phyloP scores from a whole-genome alignment of 257 asterid genomes.

The Paraleonurus japonicus region DNA sequence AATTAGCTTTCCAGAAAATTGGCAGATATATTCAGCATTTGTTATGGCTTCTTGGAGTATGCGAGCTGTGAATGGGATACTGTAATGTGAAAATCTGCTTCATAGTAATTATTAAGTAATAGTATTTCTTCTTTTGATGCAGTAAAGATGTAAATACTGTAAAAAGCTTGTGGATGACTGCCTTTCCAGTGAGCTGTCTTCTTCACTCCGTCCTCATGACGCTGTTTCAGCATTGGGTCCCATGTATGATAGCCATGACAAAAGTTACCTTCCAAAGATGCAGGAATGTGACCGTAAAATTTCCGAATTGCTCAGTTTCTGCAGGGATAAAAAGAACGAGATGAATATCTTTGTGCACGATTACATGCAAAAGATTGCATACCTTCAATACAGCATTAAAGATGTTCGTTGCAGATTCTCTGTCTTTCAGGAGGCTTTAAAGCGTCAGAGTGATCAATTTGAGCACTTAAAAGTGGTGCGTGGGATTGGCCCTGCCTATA shows the following conservation, averaged over 20 bases:
- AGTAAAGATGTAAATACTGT: constrained; percentile 93
- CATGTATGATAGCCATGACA: constrained; percentile 88
- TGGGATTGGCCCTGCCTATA: constrained; percentile 88
- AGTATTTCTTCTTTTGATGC: constrained; percentile 37
- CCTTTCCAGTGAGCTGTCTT: constrained; percentile 63
- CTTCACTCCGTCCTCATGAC: constrained; percentile 97
- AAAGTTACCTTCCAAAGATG: constrained; percentile 78
- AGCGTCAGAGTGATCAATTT: constrained; percentile 83
- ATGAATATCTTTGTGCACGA: constrained; percentile 81
- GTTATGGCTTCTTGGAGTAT: not conserved
- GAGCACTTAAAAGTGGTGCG: constrained; percentile 86
- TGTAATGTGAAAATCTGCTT: constrained; percentile 11
- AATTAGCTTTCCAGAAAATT: not conserved
- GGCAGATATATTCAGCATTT: not conserved
- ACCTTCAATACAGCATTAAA: constrained; percentile 75
- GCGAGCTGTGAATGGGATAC: not conserved
- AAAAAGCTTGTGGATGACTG: constrained; percentile 93
- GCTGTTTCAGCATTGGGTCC: constrained; percentile 99
- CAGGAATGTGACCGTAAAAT: constrained; percentile 67
- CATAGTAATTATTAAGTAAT: constrained; percentile 1
- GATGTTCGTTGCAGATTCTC: constrained; percentile 81
- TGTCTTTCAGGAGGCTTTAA: constrained; percentile 91
- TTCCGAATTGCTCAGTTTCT: constrained; percentile 63
- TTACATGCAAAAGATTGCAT: constrained; percentile 92
- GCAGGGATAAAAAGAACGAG: constrained; percentile 83